Percentiles rank a stretch among this genome's conserved stretches.
phyloP scores from a whole-genome alignment of 2,329 filamentous ascomycete genomes.

The Rhinocladiella similis region DNA sequence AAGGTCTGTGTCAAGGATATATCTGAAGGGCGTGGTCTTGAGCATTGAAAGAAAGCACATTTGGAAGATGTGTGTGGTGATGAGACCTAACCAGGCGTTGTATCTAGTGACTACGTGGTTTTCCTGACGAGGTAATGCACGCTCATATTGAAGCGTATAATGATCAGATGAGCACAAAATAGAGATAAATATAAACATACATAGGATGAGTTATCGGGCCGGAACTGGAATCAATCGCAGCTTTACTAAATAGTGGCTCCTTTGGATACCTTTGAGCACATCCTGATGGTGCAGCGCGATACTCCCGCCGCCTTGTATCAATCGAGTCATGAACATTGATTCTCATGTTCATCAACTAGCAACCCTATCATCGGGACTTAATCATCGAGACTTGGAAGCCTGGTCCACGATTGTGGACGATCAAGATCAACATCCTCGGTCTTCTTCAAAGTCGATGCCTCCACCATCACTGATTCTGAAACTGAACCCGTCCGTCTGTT shows the following conservation, averaged over 20 bases:
- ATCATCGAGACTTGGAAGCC: too few relatives aligned
- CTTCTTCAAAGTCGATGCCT: constrained; percentile 12
- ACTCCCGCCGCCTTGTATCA: too few relatives aligned
- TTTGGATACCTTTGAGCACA: too few relatives aligned
- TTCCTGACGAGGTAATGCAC: too few relatives aligned
- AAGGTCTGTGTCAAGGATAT: constrained; percentile 37
- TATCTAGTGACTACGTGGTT: not conserved
- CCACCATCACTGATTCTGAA: constrained; percentile 8
- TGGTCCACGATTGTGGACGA: too few relatives aligned
- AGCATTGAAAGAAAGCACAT: not conserved
- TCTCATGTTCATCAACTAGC: too few relatives aligned
- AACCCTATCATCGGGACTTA: too few relatives aligned
- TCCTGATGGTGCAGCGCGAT: too few relatives aligned
- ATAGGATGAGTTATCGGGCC: not conserved
- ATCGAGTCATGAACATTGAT: too few relatives aligned
- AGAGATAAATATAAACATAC: not conserved
- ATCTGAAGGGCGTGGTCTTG: constrained; percentile 16
- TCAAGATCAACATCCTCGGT: too few relatives aligned
- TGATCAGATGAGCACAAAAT: constrained; percentile 1
- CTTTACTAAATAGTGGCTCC: too few relatives aligned
- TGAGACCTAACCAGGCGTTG: not conserved
- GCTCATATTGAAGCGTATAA: not conserved
- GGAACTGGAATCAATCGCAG: not conserved
- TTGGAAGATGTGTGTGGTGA: not conserved
- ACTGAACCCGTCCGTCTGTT: not conserved